phyloP scores from a whole-genome alignment of 306 rosid genomes.

The Purshia tridentata region DNA sequence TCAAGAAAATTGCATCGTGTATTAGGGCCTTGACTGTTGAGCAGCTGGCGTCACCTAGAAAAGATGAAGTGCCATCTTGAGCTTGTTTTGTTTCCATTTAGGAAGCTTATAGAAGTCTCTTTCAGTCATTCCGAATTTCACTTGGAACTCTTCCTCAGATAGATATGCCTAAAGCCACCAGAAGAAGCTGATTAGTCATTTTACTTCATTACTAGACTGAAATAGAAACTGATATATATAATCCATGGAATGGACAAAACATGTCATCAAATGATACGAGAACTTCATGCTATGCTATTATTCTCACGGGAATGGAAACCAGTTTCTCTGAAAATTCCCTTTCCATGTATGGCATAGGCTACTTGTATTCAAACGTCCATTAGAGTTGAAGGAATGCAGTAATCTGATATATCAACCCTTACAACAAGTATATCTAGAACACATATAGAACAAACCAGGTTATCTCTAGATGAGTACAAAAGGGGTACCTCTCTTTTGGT shows the following conservation, averaged over 20 bases:
- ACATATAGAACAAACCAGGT: not conserved
- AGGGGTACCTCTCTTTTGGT: constrained; percentile 76
- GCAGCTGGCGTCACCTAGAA: constrained; percentile 38
- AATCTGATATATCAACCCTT: too few species aligned
- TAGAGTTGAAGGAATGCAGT: too few species aligned
- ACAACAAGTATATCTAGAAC: too few species aligned
- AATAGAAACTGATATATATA: not conserved
- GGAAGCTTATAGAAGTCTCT: constrained; percentile 73
- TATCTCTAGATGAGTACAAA: constrained; percentile 8
- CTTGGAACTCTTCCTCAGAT: constrained; percentile 72
- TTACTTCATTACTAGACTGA: not conserved
- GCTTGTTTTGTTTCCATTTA: constrained; percentile 95
- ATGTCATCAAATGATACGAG: not conserved
- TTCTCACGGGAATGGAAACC: too few species aligned
- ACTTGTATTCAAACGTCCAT: too few species aligned
- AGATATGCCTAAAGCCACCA: constrained; percentile 70
- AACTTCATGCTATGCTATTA: not conserved
- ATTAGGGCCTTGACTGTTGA: too few species aligned
- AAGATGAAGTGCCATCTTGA: constrained; percentile 73
- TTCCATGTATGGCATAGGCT: too few species aligned
- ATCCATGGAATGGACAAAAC: not conserved
- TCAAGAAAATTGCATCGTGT: not conserved
- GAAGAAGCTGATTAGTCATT: constrained; percentile 13
- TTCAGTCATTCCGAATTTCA: constrained; percentile 66
- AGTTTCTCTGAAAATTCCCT: too few species aligned